Percentiles rank a stretch among this genome's conserved stretches.
These are phyloP conservation scores for Sherardia arvensis DNA, from an alignment of 257 asterid genomes.

Conservation along the genomic window DNA sequence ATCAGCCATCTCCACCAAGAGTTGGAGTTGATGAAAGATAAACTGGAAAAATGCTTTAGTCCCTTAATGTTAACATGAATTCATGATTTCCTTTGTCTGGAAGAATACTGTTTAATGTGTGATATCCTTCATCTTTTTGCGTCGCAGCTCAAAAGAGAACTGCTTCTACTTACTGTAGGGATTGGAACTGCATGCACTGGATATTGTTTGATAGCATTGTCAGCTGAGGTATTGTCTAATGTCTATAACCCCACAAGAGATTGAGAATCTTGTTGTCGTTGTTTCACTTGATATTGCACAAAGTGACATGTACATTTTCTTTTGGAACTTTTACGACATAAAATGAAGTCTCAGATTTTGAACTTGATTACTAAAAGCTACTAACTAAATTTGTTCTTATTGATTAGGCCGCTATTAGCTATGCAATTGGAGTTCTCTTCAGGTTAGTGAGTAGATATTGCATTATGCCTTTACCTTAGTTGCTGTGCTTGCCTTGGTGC, in stretches of 20 bases:
- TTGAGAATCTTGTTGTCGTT: neutral
- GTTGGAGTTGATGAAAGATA: neutral
- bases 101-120: neutral
- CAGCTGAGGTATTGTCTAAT: conserved; percentile 55
- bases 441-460: conserved; percentile 20
- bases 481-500: neutral
- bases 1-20: neutral
- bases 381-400: conserved; percentile 8
- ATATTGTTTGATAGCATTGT: conserved; percentile 72
- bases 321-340: neutral
- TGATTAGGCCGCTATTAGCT: conserved; percentile 35
- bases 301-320: neutral
- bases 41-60: neutral
- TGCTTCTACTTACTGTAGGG: conserved; percentile 63
- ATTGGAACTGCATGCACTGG: conserved; percentile 90
- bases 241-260: neutral
- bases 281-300: neutral
- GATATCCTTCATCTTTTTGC: neutral
- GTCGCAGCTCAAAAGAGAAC: conserved; percentile 88
- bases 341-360: neutral
- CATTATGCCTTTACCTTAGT: neutral
- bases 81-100: neutral
- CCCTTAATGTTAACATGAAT: neutral
- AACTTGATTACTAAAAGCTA: conserved; percentile 2
- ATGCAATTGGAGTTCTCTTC: conserved; percentile 29